Evolutionary conservation across 257 asterid species (phyloP).

Genomic region (Forsythia viridissima): DNA sequence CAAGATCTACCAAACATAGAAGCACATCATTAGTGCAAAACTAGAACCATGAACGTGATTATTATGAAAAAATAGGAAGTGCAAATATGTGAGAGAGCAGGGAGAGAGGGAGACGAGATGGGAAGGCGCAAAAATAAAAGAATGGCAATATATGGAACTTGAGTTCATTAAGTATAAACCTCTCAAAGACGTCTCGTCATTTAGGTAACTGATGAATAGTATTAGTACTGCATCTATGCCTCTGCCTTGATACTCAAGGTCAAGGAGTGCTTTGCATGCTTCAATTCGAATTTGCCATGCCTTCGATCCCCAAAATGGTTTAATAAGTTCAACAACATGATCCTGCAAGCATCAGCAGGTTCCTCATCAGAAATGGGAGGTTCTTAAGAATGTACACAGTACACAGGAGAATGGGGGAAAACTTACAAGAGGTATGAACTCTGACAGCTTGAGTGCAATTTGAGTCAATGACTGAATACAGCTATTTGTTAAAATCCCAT

Average conservation of each 20-base stretch:
- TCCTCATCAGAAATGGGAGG: conserved; percentile 34
- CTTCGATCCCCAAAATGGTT: conserved; percentile 60
- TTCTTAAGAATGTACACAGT: conserved; percentile 2
- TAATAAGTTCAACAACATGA: conserved; percentile 62
- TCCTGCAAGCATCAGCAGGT: conserved; percentile 54
- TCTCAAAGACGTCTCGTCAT: conserved; percentile 74
- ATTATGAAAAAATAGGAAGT: neutral
- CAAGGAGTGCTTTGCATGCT: conserved; percentile 86
- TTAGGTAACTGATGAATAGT: conserved; percentile 67
- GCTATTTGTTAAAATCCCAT: conserved; percentile 85
- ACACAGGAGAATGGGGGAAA: conserved; percentile 20
- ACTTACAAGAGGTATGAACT: conserved; percentile 84
- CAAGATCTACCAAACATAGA: conserved; percentile 11
- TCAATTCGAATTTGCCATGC: conserved; percentile 78
- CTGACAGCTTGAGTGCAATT: conserved; percentile 86
- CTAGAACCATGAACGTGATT: neutral
- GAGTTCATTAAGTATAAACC: conserved; percentile 44
- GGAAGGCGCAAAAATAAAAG: neutral
- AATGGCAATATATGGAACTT: neutral
- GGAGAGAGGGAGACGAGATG: neutral
- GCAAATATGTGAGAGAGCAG: neutral
- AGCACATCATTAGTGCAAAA: conserved; percentile 2
- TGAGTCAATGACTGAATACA: conserved; percentile 80
- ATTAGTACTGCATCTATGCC: conserved; percentile 82
- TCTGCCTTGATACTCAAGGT: conserved; percentile 77